Evolutionary conservation across 2,329 filamentous ascomycete species (phyloP).

Genomic region (Ophiocordyceps australis): DNA sequence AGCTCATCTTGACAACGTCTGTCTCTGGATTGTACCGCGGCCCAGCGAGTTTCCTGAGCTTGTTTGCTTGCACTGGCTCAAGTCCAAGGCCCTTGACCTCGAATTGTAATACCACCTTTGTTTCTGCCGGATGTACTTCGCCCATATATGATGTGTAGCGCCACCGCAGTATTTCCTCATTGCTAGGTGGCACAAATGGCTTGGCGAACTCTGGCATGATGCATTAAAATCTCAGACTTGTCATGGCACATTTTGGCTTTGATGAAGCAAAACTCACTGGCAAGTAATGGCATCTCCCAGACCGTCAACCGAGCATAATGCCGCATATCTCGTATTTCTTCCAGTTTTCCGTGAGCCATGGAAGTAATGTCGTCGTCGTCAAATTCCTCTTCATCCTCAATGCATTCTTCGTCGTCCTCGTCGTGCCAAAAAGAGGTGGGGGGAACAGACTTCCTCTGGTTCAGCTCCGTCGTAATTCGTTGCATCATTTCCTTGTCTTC

Average conservation of each 20-base stretch:
- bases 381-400: slow-evolving; percentile 42
- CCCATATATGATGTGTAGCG: slow-evolving; percentile 95
- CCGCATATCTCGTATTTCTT: slow-evolving; percentile 73
- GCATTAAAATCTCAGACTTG: slow-evolving; percentile 1
- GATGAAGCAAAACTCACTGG: slow-evolving; percentile 43
- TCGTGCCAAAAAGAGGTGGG: slow-evolving; percentile 31
- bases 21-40: slow-evolving; percentile 73
- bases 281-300: slow-evolving; percentile 89
- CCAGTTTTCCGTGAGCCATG: slow-evolving; percentile 70
- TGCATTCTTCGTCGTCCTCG: slow-evolving; percentile 26
- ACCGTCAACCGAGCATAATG: slow-evolving; percentile 75
- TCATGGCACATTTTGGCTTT: too few relatives aligned
- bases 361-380: slow-evolving; percentile 71
- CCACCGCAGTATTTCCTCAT: slow-evolving; percentile 65
- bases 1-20: slow-evolving; percentile 72
- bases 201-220: slow-evolving; percentile 54
- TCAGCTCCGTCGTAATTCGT: slow-evolving; percentile 12
- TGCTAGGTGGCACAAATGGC: slow-evolving; percentile 55
- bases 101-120: slow-evolving; percentile 91
- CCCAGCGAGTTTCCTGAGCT: slow-evolving; percentile 77
- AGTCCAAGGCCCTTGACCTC: slow-evolving; percentile 55
- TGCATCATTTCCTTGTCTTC: slow-evolving; percentile 13
- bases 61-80: slow-evolving; percentile 48
- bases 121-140: slow-evolving; percentile 76
- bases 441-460: too few relatives aligned